Evolutionary conservation across 345 rosid species (phyloP).

Genomic region (Citrus trifoliata): DNA sequence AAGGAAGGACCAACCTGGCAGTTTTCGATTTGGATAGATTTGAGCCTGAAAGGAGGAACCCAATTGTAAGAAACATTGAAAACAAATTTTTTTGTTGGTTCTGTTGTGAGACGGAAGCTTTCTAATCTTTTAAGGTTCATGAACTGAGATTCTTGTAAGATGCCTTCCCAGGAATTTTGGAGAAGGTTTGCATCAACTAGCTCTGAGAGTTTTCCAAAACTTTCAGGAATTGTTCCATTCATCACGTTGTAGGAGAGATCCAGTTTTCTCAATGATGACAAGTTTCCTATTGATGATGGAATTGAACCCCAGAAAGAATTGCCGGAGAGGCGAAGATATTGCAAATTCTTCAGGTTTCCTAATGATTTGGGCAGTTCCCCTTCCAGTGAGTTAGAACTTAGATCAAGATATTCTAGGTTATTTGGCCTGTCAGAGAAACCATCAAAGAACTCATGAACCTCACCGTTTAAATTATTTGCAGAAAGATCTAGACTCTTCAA

Average conservation of each 20-base stretch:
- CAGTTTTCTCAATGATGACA: conserved; percentile 30
- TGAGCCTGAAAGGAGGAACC: conserved; percentile 58
- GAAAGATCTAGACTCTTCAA: conserved; percentile 45
- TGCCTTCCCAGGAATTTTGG: conserved; percentile 47
- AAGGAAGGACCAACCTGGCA: conserved; percentile 52
- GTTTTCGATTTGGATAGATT: conserved; percentile 42
- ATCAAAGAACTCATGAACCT: conserved; percentile 35
- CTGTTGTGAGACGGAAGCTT: conserved; percentile 35
- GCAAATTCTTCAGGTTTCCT: conserved; percentile 34
- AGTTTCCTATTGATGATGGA: conserved; percentile 44
- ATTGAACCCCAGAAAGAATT: conserved; percentile 48
- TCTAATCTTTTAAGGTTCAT: conserved; percentile 32
- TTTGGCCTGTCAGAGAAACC: conserved; percentile 25
- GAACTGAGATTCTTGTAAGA: conserved; percentile 40
- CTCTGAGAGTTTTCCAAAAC: conserved; percentile 39
- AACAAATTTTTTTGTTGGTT: conserved; percentile 33
- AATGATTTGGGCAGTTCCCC: conserved; percentile 51
- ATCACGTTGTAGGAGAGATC: conserved; percentile 45
- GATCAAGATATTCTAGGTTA: conserved; percentile 32
- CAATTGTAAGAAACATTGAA: conserved; percentile 42
- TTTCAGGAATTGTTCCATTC: conserved; percentile 48
- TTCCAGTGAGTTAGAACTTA: conserved; percentile 34
- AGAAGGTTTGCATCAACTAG: conserved; percentile 34
- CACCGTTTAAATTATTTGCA: conserved; percentile 39
- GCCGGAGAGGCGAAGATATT: conserved; percentile 30